Evolutionary conservation across 2,329 filamentous ascomycete species (phyloP).

Genomic region (Colletotrichum camelliae): DNA sequence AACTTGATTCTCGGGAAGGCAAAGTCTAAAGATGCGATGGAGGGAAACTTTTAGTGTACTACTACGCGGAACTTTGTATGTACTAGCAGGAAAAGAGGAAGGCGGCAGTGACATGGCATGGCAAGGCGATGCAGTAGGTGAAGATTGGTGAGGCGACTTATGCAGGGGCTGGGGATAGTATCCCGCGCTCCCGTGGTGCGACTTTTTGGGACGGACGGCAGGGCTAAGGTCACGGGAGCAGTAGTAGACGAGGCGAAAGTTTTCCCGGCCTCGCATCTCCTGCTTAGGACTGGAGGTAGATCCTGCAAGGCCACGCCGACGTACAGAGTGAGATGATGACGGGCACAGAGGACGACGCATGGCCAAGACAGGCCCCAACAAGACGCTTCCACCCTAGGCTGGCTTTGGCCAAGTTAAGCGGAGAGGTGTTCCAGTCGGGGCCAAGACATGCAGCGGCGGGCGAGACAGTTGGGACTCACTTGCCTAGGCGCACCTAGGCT

Average conservation of each 20-base stretch:
- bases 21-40: background rate
- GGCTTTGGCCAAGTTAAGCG: background rate
- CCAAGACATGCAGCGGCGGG: background rate
- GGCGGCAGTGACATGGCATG: background rate
- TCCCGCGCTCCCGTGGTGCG: background rate
- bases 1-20: background rate
- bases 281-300: background rate
- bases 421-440: background rate
- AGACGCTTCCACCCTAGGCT: background rate
- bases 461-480: background rate
- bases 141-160: background rate
- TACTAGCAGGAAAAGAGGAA: background rate
- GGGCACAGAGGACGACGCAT: background rate
- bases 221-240: background rate
- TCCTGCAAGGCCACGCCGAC: background rate
- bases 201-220: background rate
- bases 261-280: background rate
- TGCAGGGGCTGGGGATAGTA: conserved; percentile 10
- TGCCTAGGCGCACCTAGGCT: background rate
- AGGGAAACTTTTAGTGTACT: background rate
- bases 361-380: background rate
- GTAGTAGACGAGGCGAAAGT: background rate
- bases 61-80: background rate
- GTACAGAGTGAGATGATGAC: background rate
- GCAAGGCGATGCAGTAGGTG: background rate